Base-by-base conservation (phyloP, 116 monocot genomes). In the Iris pallida region DNA sequence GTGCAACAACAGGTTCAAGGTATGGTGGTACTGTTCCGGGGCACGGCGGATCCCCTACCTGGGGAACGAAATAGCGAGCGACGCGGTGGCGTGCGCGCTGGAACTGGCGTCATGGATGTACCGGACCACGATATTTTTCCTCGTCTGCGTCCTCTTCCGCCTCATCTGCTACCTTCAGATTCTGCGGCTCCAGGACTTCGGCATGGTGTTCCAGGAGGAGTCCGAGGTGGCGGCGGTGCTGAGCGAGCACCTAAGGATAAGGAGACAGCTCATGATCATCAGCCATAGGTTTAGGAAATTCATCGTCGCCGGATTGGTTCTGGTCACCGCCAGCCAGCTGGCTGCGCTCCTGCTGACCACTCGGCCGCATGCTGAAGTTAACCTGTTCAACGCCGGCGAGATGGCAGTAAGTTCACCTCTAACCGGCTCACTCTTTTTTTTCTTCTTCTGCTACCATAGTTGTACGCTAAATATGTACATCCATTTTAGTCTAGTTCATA, bases 161-260 rank as follows among this genome's bases (percentile, higher is more conserved):
- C 72, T 87, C 16, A 91, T 73, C 10, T 91, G 87, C 73, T 56
- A 82, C 61, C 76, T 91, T 8, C 87, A 85, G 73, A 87, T 80
- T 0, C 82, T 91, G n/a, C 49, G 87, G 59, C 68, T 91, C 41
- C 68, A 91, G 70, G 87, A 85, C 14, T 87, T 91, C 68, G 77
- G 73, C 47, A 73, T 55, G 64, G 55, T 71, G 20, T 79, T 91
- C 15, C 69, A 69, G 8, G 80, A 65, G n/a, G 74, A 75, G 17
- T 72, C 79, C 4, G 91, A 81, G 18, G 82, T 82, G 8, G 85
- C 58, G 8, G 51, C 54, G 17, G 71, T 91, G 45, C 73, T 87
- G 2, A 30, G 46, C 51, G 82, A 80, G 68, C 91, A 91, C 41
- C 45, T 80, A 18, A 68, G 82, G 66, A 76, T 87, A 49, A 68